A percentile compares a stretch with the other conserved stretches of the same genome.
These are phyloP conservation scores for Aurifilum marmelostoma DNA, from an alignment of 2,329 filamentous ascomycete species.

Conservation along the genomic window DNA sequence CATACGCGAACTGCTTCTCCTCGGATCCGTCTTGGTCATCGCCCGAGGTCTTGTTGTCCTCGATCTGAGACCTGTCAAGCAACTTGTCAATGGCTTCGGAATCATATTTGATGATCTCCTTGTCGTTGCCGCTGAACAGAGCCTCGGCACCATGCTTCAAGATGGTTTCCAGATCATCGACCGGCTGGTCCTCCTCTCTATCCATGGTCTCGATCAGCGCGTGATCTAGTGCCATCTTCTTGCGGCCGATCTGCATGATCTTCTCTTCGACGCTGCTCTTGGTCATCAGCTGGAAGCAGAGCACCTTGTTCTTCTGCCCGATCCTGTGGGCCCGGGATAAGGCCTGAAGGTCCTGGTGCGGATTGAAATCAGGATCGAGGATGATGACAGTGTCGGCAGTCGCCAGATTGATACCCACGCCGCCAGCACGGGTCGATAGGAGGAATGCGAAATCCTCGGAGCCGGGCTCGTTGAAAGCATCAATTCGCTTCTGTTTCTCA, in stretches of 20 bases:
- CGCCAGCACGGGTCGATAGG: constrained; percentile 90
- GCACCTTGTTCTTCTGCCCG: constrained; percentile 91
- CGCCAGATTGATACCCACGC: constrained; percentile 95
- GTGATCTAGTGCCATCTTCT: constrained; percentile 95
- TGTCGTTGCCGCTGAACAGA: constrained; percentile 74
- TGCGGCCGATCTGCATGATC: constrained; percentile 92
- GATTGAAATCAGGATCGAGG: constrained; percentile 95
- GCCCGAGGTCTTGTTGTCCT: constrained; percentile 67
- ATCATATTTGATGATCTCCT: constrained; percentile 81
- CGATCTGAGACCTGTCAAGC: constrained; percentile 82
- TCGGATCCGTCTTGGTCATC: constrained; percentile 55
- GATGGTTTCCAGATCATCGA: constrained; percentile 83
- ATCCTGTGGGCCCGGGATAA: constrained; percentile 94
- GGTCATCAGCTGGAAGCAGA: constrained; percentile 94
- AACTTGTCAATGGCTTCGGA: constrained; percentile 81
- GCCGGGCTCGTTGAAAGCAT: constrained; percentile 85
- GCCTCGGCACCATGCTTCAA: constrained; percentile 85
- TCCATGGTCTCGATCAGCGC: constrained; percentile 93
- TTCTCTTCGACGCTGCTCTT: constrained; percentile 89
- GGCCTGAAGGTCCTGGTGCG: constrained; percentile 96
- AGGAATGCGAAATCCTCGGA: constrained; percentile 88
- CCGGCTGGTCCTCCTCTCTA: constrained; percentile 70
- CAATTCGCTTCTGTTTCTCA: constrained; percentile 92
- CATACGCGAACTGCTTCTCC: constrained; percentile 85
- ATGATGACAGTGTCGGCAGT: constrained; percentile 98